Percentiles rank a stretch among this genome's conserved stretches.
Evolutionary conservation across 2,329 filamentous ascomycete genomes (phyloP).

Genomic region (Pseudogymnoascus verrucosus): DNA sequence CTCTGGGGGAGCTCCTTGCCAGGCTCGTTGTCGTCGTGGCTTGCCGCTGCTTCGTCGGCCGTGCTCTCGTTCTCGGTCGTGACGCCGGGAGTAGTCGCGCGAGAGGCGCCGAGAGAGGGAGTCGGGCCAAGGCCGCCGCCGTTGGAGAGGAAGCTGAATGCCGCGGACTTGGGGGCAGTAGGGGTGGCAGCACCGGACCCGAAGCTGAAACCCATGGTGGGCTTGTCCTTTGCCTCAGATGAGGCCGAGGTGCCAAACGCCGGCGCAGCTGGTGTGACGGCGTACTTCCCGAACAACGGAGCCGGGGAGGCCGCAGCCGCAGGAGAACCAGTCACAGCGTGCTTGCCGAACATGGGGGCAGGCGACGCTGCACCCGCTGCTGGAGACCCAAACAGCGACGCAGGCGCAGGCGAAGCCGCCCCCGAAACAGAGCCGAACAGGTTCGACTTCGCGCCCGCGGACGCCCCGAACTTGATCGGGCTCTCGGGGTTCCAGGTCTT

Average conservation of each 20-base stretch:
- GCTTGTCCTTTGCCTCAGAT: slow-evolving; percentile 16
- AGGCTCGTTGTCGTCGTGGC: slow-evolving; percentile 21
- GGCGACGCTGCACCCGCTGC: slow-evolving; percentile 10
- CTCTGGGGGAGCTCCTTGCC: slow-evolving; percentile 36
- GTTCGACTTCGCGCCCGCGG: slow-evolving; percentile 18
- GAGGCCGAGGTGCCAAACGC: slow-evolving; percentile 17
- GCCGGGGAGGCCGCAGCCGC: slow-evolving; percentile 14
- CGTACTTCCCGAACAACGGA: slow-evolving; percentile 15
- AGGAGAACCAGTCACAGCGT: slow-evolving; percentile 15
- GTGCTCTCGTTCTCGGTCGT: slow-evolving; percentile 26
- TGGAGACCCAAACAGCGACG: background rate
- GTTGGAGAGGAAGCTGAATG: slow-evolving; percentile 7
- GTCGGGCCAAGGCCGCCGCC: background rate
- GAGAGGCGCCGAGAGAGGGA: slow-evolving; percentile 24
- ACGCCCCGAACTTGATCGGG: slow-evolving; percentile 47
- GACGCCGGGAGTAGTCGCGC: slow-evolving; percentile 25
- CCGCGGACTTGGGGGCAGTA: background rate
- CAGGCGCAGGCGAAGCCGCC: slow-evolving; percentile 17
- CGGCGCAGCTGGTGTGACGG: slow-evolving; percentile 13
- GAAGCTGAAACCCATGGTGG: background rate
- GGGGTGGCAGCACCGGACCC: background rate
- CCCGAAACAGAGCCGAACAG: slow-evolving; percentile 24
- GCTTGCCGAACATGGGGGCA: slow-evolving; percentile 15
- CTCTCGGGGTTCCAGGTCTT: slow-evolving; percentile 42
- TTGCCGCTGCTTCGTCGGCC: slow-evolving; percentile 18